These are phyloP conservation scores for Penicillium soppii DNA, from an alignment of 495 filamentous ascomycete genomes.

Conservation along the genomic window DNA sequence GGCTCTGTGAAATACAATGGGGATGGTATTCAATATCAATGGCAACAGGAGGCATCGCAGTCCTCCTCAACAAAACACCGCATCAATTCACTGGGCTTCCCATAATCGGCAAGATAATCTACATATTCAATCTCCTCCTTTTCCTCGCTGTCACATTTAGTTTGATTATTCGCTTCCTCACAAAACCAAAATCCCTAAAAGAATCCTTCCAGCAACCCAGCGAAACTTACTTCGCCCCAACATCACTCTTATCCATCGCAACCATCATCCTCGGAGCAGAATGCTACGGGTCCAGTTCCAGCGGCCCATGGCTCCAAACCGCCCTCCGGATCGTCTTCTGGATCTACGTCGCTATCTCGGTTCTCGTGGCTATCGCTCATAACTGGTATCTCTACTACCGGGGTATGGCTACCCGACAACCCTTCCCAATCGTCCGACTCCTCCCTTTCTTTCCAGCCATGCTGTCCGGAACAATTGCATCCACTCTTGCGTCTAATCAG, in stretches of 20 bases:
- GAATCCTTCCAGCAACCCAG: slow-evolving; percentile 51
- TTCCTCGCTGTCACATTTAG: slow-evolving; percentile 44
- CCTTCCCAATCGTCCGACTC: slow-evolving; percentile 11
- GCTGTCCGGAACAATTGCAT: slow-evolving; percentile 30
- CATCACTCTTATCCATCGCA: slow-evolving; percentile 11
- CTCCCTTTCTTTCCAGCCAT: slow-evolving; percentile 27
- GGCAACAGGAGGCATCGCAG: no score
- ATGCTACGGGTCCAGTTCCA: slow-evolving; percentile 11
- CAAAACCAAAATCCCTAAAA: slow-evolving; percentile 31
- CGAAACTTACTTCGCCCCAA: slow-evolving; percentile 52
- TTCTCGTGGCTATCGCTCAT: slow-evolving; percentile 9
- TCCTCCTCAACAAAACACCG: slow-evolving; percentile 53
- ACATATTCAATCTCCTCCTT: slow-evolving; percentile 54
- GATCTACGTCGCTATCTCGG: slow-evolving; percentile 27
- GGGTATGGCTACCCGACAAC: slow-evolving; percentile 4
- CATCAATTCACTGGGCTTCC: slow-evolving; percentile 53
- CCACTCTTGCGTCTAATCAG: slow-evolving; percentile 16
- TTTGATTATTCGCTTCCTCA: slow-evolving; percentile 38
- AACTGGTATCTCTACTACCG: slow-evolving; percentile 14
- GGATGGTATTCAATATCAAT: no score
- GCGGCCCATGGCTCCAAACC: slow-evolving; percentile 17
- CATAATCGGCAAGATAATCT: slow-evolving; percentile 55
- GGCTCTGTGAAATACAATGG: no score
- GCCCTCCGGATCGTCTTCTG: slow-evolving; percentile 28
- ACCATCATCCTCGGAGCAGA: slow-evolving; percentile 20